Base-by-base conservation (phyloP, 805 yeast genomes). In the Candida qinlingensis region DNA sequence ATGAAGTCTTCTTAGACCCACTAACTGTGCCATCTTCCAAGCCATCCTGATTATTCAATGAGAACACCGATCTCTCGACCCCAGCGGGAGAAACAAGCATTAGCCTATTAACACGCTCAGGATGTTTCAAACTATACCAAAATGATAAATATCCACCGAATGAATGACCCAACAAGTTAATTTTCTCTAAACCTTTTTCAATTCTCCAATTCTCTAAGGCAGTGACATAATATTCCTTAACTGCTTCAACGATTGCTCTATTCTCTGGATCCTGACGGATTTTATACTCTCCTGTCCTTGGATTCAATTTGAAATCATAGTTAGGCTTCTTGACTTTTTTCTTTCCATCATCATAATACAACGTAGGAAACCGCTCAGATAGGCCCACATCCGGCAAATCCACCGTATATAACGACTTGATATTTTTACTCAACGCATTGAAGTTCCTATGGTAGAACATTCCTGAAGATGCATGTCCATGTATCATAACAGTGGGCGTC, bases 401-500 rank as follows among this genome's bases (percentile, higher is more conserved):
- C 26, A 87, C 70, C 0, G 88, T 82, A 62, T 83, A 89, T 34
- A 87, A 59, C 39, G 76, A 83, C 1, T 80, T 79, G 8, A 83
- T 67, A 5, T 69, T 51, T 44, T 51, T 59, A 4, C 77, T 62
- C 43, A 85, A 64, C 0, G 65, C 71, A 41, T 76, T 77, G 54
- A 87, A 79, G 60, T 87, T 92, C 52, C 84, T 79, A 59, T 83
- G 77, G 57, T 81, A 92, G 47, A 89, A 81, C 28, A 95, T 92
- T 11, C 90, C 76, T 1, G 96, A 87, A 0, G 98, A 96, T 2
- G 96, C 97, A 61, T 89, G 90, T 0, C 99, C 99, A 65, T 92
- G 99, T 5, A 94, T 68, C 52, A 92, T 65, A 3, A 94, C 53
- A 4, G 73, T 63, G 3, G 76, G 75, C 1, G 64, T 61, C 2